Conservation (phyloP, 2,329 filamentous ascomycete species). For the Ilyonectria mors-panacis region DNA sequence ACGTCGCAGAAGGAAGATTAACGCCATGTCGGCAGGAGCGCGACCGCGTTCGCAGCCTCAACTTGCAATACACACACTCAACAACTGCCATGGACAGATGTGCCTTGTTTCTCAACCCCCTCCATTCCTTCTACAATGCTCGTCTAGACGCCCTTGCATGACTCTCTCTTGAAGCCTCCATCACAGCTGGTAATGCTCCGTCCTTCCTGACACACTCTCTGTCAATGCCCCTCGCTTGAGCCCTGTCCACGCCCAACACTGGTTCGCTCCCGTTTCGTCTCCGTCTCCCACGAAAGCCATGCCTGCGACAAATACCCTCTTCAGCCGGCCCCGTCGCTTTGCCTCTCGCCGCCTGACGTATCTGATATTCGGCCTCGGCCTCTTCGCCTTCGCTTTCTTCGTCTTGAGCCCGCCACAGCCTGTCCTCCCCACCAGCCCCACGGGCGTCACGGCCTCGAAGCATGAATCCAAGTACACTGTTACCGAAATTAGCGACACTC, state of each 20-base stretch:
- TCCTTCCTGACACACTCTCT: background rate
- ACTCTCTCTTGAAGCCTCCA: constrained; percentile 5
- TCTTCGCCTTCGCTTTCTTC: constrained; percentile 70
- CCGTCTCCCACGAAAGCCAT: constrained; percentile 39
- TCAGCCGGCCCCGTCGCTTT: constrained; percentile 66
- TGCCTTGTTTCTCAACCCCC: background rate
- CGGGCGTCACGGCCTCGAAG: constrained; percentile 58
- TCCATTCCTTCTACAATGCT: background rate
- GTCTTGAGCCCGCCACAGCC: constrained; percentile 63
- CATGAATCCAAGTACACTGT: constrained; percentile 60
- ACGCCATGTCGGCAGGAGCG: constrained; percentile 28
- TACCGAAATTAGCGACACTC: constrained; percentile 58
- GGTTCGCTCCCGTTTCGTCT: background rate
- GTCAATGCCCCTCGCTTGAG: constrained; percentile 23
- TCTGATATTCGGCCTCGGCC: constrained; percentile 64
- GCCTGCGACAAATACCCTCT: constrained; percentile 53
- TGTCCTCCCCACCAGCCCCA: constrained; percentile 65
- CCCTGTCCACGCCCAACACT: background rate
- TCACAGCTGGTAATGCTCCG: background rate
- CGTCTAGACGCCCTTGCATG: background rate
- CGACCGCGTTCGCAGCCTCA: background rate
- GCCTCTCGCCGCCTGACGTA: constrained; percentile 67
- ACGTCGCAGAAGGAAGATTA: constrained; percentile 13
- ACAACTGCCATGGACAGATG: background rate
- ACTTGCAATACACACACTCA: background rate